Conservation (phyloP, 805 yeast species). For the Myxozyma udenii region DNA sequence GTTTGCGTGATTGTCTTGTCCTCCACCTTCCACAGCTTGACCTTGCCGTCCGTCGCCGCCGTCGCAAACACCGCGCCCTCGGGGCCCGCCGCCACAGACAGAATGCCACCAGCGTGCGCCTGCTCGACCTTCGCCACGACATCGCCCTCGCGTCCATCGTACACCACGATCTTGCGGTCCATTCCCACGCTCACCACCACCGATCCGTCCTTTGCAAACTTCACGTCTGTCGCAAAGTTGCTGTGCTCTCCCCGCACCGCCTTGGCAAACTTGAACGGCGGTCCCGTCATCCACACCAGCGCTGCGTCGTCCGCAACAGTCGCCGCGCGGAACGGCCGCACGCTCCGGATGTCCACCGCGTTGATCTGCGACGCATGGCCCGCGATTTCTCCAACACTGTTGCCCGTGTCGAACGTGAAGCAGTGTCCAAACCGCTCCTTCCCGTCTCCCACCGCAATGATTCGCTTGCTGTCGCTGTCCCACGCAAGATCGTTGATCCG, state of each 20-base stretch:
- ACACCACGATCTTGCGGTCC: constrained; percentile 71
- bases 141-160: constrained; percentile 87
- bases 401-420: constrained; percentile 91
- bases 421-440: constrained; percentile 89
- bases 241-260: constrained; percentile 72
- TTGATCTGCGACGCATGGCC: constrained; percentile 86
- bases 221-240: constrained; percentile 76
- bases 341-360: constrained; percentile 78
- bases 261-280: constrained; percentile 83
- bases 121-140: constrained; percentile 46
- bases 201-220: constrained; percentile 77
- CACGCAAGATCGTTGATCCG: constrained; percentile 79
- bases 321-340: constrained; percentile 88
- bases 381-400: constrained; percentile 91
- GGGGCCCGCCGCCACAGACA: constrained; percentile 59
- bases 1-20: constrained; percentile 31
- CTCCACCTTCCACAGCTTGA: constrained; percentile 62
- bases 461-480: constrained; percentile 83
- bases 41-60: constrained; percentile 74
- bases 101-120: constrained; percentile 75
- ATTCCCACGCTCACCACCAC: constrained; percentile 77
- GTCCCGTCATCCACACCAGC: constrained; percentile 81
- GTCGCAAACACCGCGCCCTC: constrained; percentile 63
- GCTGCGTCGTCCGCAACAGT: constrained; percentile 89
- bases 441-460: constrained; percentile 94